Conservation (phyloP, 2,329 filamentous ascomycete genomes). For the Phaeophleospora eucalypticola region DNA sequence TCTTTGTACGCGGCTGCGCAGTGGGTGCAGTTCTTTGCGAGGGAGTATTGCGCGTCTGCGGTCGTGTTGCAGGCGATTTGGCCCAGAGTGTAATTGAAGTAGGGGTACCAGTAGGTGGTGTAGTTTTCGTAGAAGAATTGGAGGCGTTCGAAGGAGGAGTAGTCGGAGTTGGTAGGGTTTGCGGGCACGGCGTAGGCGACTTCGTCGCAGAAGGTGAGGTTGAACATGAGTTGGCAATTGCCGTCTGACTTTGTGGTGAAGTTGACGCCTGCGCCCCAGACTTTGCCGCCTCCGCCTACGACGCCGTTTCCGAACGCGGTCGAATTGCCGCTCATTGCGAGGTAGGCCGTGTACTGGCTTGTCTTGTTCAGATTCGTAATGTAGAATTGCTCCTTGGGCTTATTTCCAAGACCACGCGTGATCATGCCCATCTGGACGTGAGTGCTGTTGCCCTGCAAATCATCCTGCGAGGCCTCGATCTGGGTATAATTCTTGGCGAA, state of each 20-base stretch:
- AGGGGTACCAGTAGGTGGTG: slow-evolving; percentile 64
- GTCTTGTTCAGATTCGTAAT: slow-evolving; percentile 69
- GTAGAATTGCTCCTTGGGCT: slow-evolving; percentile 85
- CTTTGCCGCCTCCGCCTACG: slow-evolving; percentile 68
- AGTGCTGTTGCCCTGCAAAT: slow-evolving; percentile 44
- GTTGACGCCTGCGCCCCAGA: slow-evolving; percentile 62
- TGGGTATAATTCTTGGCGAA: slow-evolving; percentile 60
- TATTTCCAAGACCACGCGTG: slow-evolving; percentile 58
- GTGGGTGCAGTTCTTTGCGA: slow-evolving; percentile 69
- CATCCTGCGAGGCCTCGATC: slow-evolving; percentile 50
- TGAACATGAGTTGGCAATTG: slow-evolving; percentile 81
- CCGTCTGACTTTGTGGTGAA: slow-evolving; percentile 77
- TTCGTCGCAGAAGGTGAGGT: slow-evolving; percentile 83
- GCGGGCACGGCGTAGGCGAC: slow-evolving; percentile 88
- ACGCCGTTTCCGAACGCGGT: slow-evolving; percentile 52
- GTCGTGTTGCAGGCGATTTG: slow-evolving; percentile 82
- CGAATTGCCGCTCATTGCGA: slow-evolving; percentile 59
- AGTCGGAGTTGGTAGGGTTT: slow-evolving; percentile 60
- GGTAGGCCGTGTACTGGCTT: slow-evolving; percentile 66
- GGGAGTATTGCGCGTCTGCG: slow-evolving; percentile 70
- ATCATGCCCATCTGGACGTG: slow-evolving; percentile 59
- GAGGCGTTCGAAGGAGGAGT: slow-evolving; percentile 44
- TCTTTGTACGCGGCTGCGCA: slow-evolving; percentile 80
- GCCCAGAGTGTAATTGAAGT: slow-evolving; percentile 76
- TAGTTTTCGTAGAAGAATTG: slow-evolving; percentile 73